Conservation (phyloP, 2,329 filamentous ascomycete species). For the Aspergillus brasiliensis region DNA sequence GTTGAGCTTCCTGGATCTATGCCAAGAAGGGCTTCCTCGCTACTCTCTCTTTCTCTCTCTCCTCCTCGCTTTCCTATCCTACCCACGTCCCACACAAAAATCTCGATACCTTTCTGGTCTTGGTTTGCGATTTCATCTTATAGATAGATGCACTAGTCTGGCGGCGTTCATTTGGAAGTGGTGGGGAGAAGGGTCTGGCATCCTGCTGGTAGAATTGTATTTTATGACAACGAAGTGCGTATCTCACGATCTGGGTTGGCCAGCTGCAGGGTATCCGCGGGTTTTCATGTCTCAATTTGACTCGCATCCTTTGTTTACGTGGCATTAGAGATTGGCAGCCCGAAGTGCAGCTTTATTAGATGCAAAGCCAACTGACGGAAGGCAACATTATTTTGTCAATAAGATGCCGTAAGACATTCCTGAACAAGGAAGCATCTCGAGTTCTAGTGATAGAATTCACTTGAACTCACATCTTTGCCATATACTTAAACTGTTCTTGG, state of each 20-base stretch:
- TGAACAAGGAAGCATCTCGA: not conserved
- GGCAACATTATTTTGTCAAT: not conserved
- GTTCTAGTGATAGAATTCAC: not conserved
- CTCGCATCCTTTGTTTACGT: not conserved
- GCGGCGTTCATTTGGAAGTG: constrained; percentile 5
- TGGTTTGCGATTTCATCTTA: constrained; percentile 1
- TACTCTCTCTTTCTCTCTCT: not conserved
- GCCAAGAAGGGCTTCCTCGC: not conserved
- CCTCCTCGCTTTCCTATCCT: not conserved
- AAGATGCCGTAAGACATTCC: not conserved
- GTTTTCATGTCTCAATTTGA: not conserved
- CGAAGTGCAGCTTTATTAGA: not conserved
- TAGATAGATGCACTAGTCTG: constrained; percentile 9
- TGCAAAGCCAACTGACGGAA: not conserved
- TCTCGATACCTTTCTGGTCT: not conserved
- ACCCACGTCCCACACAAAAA: too few species aligned
- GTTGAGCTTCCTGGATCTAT: not conserved
- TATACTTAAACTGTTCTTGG: not conserved
- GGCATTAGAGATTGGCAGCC: not conserved
- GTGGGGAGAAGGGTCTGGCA: not conserved
- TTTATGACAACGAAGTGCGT: not conserved
- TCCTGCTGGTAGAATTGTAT: not conserved
- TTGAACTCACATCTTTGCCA: not conserved
- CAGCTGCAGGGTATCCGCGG: not conserved
- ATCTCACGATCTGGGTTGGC: not conserved